Base-by-base conservation (phyloP, 768 basidiomycete species). In the Phlebiopsis gigantea region DNA sequence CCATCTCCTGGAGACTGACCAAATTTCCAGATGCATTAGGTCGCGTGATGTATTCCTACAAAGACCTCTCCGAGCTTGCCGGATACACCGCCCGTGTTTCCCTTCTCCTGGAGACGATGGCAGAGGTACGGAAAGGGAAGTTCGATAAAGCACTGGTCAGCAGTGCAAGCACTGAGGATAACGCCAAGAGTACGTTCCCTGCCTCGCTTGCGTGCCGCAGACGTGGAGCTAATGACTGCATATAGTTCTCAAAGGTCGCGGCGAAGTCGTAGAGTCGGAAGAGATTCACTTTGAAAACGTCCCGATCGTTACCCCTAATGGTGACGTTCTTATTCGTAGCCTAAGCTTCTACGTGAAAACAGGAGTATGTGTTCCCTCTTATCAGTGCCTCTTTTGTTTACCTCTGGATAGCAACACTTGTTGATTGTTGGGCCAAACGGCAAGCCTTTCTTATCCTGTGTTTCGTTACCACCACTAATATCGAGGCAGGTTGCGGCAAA, bases 351-450 rank as follows among this genome's bases (percentile, higher is more conserved):
- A 83, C 61, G 88, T 98, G 53, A 88, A 90, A 69, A 89, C 82
- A 52, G 92, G 94, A 56, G 93, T 93, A 63, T 63, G 79, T 70
- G 21, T 28, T 28, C 54, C 45, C 41, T 24, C 52, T 42, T 45
- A 26, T 22, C 43, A 6, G 41, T 21, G 12, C 14, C 19, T 7
- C n/a, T 57, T 19, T 47, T 12, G 19, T 39, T 31, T 8, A 49
- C 29, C 26, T 2, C 5, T 22, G 29, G 28, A 30, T 65, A 93
- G 90, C 84, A 94, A 82, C 90, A 95, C 64, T 75, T 97, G 8
- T 82, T 96, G 17, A 92, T 97, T 48, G 90, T 98, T 46, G 96
- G 95, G 0, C 95, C 94, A 0, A 98, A 98, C 63, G 96, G 94
- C 14, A 34, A 34, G 31, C 7, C 31, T 7, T 34, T 6, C 7